phyloP scores from a whole-genome alignment of 345 rosid genomes.

The Linum tenue region DNA sequence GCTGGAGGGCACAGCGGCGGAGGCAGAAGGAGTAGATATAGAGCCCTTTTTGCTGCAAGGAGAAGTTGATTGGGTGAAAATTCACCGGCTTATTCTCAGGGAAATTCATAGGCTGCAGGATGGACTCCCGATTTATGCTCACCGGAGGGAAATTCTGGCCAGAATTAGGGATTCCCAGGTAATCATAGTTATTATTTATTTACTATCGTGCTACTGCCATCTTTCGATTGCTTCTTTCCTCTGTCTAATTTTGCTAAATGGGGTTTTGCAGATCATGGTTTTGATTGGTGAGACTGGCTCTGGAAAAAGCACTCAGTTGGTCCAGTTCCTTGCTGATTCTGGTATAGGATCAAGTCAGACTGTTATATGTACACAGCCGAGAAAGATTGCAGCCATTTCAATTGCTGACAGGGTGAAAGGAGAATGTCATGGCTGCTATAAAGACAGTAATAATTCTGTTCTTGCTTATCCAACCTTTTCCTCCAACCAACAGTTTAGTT shows the following conservation, averaged over 20 bases:
- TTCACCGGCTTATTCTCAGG: slow-evolving; percentile 43
- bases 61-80: slow-evolving; percentile 38
- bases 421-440: slow-evolving; percentile 66
- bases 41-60: slow-evolving; percentile 34
- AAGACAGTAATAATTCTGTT: slow-evolving; percentile 28
- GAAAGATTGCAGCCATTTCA: slow-evolving; percentile 76
- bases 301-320: slow-evolving; percentile 90
- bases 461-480: slow-evolving; percentile 48
- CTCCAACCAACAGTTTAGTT: slow-evolving; percentile 40
- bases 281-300: slow-evolving; percentile 95
- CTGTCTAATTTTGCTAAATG: neutral
- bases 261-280: slow-evolving; percentile 44
- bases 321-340: slow-evolving; percentile 86
- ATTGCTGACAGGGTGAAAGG: slow-evolving; percentile 64
- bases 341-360: slow-evolving; percentile 47
- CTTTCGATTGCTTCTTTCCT: neutral
- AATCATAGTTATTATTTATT: neutral
- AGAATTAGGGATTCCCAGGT: slow-evolving; percentile 49
- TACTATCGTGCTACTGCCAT: neutral
- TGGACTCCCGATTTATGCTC: slow-evolving; percentile 65
- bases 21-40: slow-evolving; percentile 10
- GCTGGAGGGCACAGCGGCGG: neutral
- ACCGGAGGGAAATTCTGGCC: slow-evolving; percentile 39
- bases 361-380: slow-evolving; percentile 80
- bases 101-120: slow-evolving; percentile 67